Evolutionary conservation across 1,284 basidiomycete species (phyloP), one percentile per base, ranked within the genome.

Genomic region (Malassezia psittaci): DNA sequence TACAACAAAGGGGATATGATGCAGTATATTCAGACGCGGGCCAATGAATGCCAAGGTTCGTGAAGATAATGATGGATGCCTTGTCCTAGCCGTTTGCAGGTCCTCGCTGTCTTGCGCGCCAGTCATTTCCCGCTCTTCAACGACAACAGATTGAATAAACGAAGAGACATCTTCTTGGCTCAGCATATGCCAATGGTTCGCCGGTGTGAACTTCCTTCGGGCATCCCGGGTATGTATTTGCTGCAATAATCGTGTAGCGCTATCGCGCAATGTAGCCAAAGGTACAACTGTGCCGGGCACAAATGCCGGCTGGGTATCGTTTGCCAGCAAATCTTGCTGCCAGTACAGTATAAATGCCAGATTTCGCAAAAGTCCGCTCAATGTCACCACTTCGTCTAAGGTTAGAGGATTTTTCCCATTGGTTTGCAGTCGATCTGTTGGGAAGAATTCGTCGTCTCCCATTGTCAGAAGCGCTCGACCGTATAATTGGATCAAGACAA

Each of bases 401-500:
- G 81, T 80, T 2, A 98, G 79, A 82, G 77, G 79, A 71, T 51
- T 49, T 36, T 43, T 18, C 15, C 48, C 36, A 3, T 18, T 34
- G 5, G 38, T 19, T 50, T 45, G 15, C 7, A 33, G 38, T 5
- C 32, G 29, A 13, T 13, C 7, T 2, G 48, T 19, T 5, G 83
- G 81, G 71, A 91, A 91, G 77, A 98, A 96, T 75, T 98, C 93
- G 74, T 96, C 93, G 65, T 98, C 94, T 2, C 88, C 88, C 79
- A 98, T 87, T 0, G 90, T 89, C 38, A 90, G 79, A 16, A 98
- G 81, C 11, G 85, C 83, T 61, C 93, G 86, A 2, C 83, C 82
- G 74, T 96, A 93, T 16, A 96, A 76, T 53, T 91, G 86, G 7
- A 83, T 81, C 3, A 96, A 81, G 47, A 96, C 81, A 2, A 96